phyloP scores from a whole-genome alignment of 345 rosid genomes.

The Aquilaria sinensis region DNA sequence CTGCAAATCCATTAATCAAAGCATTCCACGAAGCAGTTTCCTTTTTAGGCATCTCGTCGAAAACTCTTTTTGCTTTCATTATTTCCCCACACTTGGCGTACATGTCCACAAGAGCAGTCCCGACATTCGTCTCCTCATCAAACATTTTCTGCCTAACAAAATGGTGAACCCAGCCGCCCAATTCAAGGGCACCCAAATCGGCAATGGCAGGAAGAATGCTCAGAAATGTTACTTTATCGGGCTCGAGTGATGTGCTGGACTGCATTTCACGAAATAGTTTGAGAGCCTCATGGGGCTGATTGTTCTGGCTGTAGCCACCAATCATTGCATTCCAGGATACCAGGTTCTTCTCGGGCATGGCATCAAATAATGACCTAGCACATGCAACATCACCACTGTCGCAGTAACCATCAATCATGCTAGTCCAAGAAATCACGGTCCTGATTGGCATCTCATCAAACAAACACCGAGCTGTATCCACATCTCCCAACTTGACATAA shows the following conservation, averaged over 20 bases:
- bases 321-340: constrained; percentile 82
- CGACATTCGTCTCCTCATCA: constrained; percentile 39
- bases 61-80: constrained; percentile 38
- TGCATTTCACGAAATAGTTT: constrained; percentile 60
- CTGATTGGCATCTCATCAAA: constrained; percentile 44
- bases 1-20: constrained; percentile 59
- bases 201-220: constrained; percentile 75
- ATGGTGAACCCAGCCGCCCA: constrained; percentile 59
- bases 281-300: constrained; percentile 61
- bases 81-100: constrained; percentile 77
- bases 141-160: constrained; percentile 47
- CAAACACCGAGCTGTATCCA: constrained; percentile 47
- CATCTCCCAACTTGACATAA: constrained; percentile 56
- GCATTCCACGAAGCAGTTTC: constrained; percentile 73
- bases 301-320: constrained; percentile 63
- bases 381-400: constrained; percentile 38
- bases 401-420: constrained; percentile 68
- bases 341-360: constrained; percentile 62
- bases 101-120: constrained; percentile 77
- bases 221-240: constrained; percentile 60
- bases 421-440: constrained; percentile 74
- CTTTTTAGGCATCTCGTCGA: constrained; percentile 36
- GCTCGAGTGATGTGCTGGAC: constrained; percentile 37
- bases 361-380: constrained; percentile 52
- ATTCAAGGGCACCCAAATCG: constrained; percentile 58